Evolutionary conservation across 148 eudicot genomes (phyloP).

Genomic region (Rhododendron mucronatum): DNA sequence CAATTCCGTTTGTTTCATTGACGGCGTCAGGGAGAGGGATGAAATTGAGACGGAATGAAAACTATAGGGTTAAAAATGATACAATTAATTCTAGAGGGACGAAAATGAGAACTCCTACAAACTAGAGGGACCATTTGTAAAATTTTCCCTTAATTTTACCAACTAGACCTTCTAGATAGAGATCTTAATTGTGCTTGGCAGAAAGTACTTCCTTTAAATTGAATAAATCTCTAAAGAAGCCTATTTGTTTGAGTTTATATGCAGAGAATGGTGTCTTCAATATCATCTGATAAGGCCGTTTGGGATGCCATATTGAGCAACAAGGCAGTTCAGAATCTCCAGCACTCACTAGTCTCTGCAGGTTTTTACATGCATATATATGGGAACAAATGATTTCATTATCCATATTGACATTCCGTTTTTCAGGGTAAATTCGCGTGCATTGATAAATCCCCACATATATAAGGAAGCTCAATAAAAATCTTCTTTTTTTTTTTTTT

Average conservation of each 20-base stretch:
- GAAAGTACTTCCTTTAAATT: neutral
- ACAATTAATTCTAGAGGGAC: no score
- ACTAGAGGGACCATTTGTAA: no score
- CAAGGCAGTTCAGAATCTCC: constrained; percentile 41
- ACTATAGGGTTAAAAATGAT: no score
- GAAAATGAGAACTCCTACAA: no score
- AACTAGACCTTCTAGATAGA: neutral
- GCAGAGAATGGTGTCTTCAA: constrained; percentile 43
- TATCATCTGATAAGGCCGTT: constrained; percentile 46
- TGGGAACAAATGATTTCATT: neutral
- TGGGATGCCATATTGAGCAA: constrained; percentile 56
- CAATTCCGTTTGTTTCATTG: no score
- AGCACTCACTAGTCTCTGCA: constrained; percentile 22
- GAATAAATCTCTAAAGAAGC: neutral
- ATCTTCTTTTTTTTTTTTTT: no score
- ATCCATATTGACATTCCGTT: neutral
- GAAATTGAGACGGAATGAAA: no score
- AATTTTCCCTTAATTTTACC: no score
- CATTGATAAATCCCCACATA: neutral
- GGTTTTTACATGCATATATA: constrained; percentile 19
- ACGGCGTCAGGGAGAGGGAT: no score
- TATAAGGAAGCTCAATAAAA: no score
- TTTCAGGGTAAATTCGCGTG: neutral
- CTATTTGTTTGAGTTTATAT: neutral
- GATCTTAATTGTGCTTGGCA: neutral